These are phyloP conservation scores for Tieghemiomyces parasiticus DNA, from an alignment of 192 early-diverging fungal species.

Conservation along the genomic window DNA sequence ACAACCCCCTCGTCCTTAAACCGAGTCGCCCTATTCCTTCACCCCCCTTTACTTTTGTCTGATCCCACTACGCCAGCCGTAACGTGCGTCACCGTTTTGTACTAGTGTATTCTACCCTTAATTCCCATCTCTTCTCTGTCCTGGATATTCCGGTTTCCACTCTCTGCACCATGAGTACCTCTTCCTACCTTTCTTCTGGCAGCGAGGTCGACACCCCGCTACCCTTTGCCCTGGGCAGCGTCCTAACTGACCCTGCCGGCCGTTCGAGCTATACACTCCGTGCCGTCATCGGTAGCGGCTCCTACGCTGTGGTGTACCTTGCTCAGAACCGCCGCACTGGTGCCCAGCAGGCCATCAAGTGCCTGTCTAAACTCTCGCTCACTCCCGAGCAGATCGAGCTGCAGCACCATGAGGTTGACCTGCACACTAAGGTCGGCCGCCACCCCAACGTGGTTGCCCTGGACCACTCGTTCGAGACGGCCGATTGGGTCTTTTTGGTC, in stretches of 20 bases:
- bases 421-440: conserved; percentile 43
- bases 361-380: conserved; percentile 43
- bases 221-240: conserved; percentile 30
- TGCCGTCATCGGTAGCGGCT: conserved; percentile 50
- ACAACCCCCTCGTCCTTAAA: background rate
- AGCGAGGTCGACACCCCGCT: no score
- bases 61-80: background rate
- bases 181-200: conserved; percentile 12
- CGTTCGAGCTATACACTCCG: conserved; percentile 27
- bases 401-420: conserved; percentile 47
- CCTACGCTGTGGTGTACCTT: conserved; percentile 62
- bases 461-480: conserved; percentile 44
- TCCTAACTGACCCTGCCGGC: conserved; percentile 23
- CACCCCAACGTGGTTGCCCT: conserved; percentile 53
- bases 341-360: conserved; percentile 52
- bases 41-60: background rate
- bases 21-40: background rate
- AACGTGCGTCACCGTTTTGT: background rate
- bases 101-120: background rate
- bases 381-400: conserved; percentile 39
- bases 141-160: background rate
- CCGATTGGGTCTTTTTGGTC: conserved; percentile 42
- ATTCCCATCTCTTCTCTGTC: background rate
- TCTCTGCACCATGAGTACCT: background rate
- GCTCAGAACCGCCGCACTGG: conserved; percentile 40